Percentiles rank a stretch among this genome's conserved stretches.
phyloP scores from a whole-genome alignment of 2,329 filamentous ascomycete genomes.

The Aspergillus vadensis region DNA sequence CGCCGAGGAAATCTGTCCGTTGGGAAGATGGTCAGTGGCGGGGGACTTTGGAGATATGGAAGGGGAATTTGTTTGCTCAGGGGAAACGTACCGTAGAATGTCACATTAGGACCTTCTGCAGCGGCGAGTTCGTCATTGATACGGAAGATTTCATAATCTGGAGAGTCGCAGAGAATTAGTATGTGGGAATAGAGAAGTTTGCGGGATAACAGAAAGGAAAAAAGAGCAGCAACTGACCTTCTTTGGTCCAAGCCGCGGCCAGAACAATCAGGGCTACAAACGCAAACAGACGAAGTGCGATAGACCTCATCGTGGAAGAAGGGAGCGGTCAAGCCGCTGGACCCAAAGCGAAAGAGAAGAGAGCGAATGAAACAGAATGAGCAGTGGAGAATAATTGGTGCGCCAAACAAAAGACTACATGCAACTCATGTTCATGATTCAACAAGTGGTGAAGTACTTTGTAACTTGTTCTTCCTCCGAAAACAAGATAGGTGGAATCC shows the following conservation, averaged over 20 bases:
- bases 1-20: conserved; percentile 71
- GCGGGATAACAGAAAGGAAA: background rate
- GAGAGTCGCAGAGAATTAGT: conserved; percentile 5
- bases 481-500: background rate
- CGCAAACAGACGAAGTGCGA: conserved; percentile 64
- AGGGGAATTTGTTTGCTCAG: background rate
- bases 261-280: conserved; percentile 69
- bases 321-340: conserved; percentile 30
- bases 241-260: conserved; percentile 79
- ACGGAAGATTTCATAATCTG: conserved; percentile 97
- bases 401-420: background rate
- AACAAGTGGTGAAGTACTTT: background rate
- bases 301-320: conserved; percentile 66
- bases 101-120: conserved; percentile 74
- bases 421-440: background rate
- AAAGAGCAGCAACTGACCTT: conserved; percentile 60
- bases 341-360: conserved; percentile 17
- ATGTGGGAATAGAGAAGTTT: background rate
- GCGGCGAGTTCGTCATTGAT: conserved; percentile 81
- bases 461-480: background rate
- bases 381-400: background rate
- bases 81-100: conserved; percentile 71
- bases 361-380: background rate
- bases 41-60: background rate
- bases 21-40: conserved; percentile 4